These are phyloP conservation scores for Fistulina hepatica DNA, from an alignment of 1,284 basidiomycete species.

Conservation along the genomic window DNA sequence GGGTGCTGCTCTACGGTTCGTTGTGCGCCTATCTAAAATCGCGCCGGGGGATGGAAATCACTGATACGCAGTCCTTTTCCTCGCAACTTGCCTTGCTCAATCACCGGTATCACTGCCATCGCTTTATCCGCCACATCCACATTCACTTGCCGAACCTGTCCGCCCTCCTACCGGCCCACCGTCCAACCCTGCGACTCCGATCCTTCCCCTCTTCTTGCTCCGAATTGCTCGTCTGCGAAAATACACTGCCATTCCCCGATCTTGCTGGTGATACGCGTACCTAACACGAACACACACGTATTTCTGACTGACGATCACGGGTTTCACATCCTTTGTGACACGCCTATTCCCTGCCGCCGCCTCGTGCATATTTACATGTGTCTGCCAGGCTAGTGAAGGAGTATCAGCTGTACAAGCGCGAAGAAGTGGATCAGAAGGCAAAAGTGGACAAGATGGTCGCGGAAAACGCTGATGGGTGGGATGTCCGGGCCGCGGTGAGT, in stretches of 20 bases:
- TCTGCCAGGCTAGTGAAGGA: conserved; percentile 61
- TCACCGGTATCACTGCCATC: no score
- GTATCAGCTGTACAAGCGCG: conserved; percentile 54
- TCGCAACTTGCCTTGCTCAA: no score
- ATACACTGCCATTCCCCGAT: background rate
- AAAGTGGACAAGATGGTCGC: conserved; percentile 55
- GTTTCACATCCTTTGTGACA: background rate
- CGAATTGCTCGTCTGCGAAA: background rate
- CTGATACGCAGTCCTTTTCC: no score
- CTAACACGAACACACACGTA: background rate
- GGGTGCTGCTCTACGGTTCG: conserved; percentile 59
- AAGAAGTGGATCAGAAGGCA: conserved; percentile 48
- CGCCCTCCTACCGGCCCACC: background rate
- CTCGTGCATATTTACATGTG: background rate
- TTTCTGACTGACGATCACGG: background rate
- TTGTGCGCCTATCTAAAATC: conserved; percentile 14
- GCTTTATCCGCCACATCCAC: no score
- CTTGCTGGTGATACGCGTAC: background rate
- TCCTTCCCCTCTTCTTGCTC: background rate
- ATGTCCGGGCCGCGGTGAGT: conserved; percentile 72
- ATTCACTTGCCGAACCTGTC: no score
- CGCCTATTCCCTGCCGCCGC: conserved; percentile 2
- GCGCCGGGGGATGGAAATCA: no score
- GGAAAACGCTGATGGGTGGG: conserved; percentile 64
- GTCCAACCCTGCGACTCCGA: background rate